phyloP scores from a whole-genome alignment of 2,329 filamentous ascomycete species.

The Orbilia oligospora region DNA sequence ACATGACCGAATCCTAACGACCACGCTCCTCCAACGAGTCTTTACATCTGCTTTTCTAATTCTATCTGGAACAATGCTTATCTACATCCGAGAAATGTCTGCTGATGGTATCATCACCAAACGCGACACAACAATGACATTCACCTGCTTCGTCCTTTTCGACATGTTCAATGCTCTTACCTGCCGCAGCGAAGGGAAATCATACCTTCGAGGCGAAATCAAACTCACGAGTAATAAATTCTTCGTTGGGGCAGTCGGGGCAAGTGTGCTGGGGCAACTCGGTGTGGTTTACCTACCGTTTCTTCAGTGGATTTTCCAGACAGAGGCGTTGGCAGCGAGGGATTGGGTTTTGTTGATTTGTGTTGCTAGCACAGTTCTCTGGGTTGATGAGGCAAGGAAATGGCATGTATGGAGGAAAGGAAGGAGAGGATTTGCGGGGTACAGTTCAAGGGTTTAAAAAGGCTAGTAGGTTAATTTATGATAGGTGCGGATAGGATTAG shows the following conservation, averaged over 20 bases:
- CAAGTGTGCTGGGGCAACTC: slow-evolving; percentile 86
- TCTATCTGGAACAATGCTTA: slow-evolving; percentile 89
- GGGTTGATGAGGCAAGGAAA: slow-evolving; percentile 92
- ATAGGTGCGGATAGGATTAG: neutral
- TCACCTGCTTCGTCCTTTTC: slow-evolving; percentile 98
- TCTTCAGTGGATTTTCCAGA: slow-evolving; percentile 95
- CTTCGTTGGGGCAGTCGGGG: slow-evolving; percentile 95
- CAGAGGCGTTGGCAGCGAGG: slow-evolving; percentile 81
- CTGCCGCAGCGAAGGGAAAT: slow-evolving; percentile 92
- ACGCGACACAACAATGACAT: slow-evolving; percentile 98
- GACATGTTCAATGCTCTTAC: slow-evolving; percentile 99
- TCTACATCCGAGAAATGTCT: slow-evolving; percentile 93
- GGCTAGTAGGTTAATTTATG: neutral
- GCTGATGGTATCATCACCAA: slow-evolving; percentile 85
- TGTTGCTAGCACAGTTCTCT: slow-evolving; percentile 91
- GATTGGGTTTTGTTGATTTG: slow-evolving; percentile 81
- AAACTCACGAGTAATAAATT: slow-evolving; percentile 87
- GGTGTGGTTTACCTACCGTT: slow-evolving; percentile 95
- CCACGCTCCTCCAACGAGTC: slow-evolving; percentile 83
- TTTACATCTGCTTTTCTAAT: slow-evolving; percentile 89
- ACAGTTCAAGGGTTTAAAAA: slow-evolving; percentile 76
- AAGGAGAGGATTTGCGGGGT: slow-evolving; percentile 73
- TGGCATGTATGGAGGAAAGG: slow-evolving; percentile 72
- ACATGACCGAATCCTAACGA: slow-evolving; percentile 91
- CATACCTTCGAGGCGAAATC: slow-evolving; percentile 86